Conservation (phyloP, 805 yeast species). For the Komagataella mondaviorum region DNA sequence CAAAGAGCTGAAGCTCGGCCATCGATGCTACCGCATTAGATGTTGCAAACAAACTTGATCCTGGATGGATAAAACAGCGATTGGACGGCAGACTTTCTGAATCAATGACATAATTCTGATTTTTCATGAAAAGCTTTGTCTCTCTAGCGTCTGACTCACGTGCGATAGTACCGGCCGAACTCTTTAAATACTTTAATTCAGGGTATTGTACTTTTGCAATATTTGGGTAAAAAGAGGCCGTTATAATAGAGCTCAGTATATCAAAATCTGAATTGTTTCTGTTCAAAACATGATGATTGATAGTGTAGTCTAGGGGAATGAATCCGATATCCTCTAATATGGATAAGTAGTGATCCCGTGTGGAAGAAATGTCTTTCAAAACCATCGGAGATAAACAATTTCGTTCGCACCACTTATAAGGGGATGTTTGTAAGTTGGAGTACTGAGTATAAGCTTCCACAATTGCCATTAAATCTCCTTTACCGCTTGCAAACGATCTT, state of each 20-base stretch:
- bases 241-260: conserved; percentile 51
- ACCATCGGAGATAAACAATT: conserved; percentile 50
- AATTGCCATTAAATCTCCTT: conserved; percentile 69
- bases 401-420: conserved; percentile 32
- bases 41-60: conserved; percentile 56
- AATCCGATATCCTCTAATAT: conserved; percentile 72
- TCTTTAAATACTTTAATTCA: conserved; percentile 58
- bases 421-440: conserved; percentile 13
- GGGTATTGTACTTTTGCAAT: conserved; percentile 74
- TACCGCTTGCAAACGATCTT: conserved; percentile 26
- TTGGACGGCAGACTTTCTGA: conserved; percentile 32
- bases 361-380: conserved; percentile 57
- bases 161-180: conserved; percentile 69
- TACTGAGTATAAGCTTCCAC: conserved; percentile 48
- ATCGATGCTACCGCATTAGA: conserved; percentile 14
- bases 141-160: conserved; percentile 71
- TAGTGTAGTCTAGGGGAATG: conserved; percentile 37
- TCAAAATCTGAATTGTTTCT: conserved; percentile 34
- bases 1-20: conserved; percentile 6
- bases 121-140: conserved; percentile 62
- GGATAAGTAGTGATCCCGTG: conserved; percentile 56
- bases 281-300: conserved; percentile 22
- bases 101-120: conserved; percentile 31
- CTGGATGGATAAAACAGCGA: conserved; percentile 78
- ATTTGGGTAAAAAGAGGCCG: conserved; percentile 78